Evolutionary conservation across 331 rosid genomes (phyloP).

Genomic region (Saraca asoca): DNA sequence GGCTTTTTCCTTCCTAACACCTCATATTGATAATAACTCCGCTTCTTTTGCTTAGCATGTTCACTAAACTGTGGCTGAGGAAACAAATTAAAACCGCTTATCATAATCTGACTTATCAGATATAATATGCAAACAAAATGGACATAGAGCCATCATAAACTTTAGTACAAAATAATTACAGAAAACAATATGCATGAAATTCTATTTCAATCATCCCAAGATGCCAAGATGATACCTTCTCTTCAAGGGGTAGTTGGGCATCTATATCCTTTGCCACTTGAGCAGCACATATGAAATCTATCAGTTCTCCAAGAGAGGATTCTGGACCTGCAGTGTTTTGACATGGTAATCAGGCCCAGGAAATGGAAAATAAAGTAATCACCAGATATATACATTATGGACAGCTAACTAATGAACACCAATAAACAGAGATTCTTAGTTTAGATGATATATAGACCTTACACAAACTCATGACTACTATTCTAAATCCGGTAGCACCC

Average conservation of each 20-base stretch:
- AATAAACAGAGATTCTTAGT: no score
- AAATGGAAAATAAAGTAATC: conserved; percentile 1
- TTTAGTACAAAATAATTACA: not conserved
- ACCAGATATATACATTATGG: not conserved
- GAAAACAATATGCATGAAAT: conserved; percentile 21
- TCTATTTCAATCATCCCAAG: conserved; percentile 21
- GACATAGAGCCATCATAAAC: not conserved
- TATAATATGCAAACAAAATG: no score
- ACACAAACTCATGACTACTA: no score
- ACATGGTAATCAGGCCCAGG: conserved; percentile 34
- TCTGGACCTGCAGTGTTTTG: conserved; percentile 54
- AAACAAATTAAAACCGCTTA: conserved; percentile 30
- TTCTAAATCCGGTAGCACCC: no score
- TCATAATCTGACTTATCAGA: not conserved
- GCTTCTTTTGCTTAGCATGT: conserved; percentile 48
- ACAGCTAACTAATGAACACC: conserved; percentile 13
- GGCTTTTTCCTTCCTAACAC: conserved; percentile 60
- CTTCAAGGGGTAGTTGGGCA: conserved; percentile 58
- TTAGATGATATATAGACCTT: no score
- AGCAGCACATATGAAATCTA: conserved; percentile 82
- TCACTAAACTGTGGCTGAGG: conserved; percentile 53
- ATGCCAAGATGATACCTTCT: conserved; percentile 50
- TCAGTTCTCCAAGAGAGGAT: conserved; percentile 64
- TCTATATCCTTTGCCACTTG: conserved; percentile 68
- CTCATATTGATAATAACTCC: conserved; percentile 53